These are phyloP conservation scores for Aspergillus uvarum DNA, from an alignment of 2,329 filamentous ascomycete species.

Conservation along the genomic window DNA sequence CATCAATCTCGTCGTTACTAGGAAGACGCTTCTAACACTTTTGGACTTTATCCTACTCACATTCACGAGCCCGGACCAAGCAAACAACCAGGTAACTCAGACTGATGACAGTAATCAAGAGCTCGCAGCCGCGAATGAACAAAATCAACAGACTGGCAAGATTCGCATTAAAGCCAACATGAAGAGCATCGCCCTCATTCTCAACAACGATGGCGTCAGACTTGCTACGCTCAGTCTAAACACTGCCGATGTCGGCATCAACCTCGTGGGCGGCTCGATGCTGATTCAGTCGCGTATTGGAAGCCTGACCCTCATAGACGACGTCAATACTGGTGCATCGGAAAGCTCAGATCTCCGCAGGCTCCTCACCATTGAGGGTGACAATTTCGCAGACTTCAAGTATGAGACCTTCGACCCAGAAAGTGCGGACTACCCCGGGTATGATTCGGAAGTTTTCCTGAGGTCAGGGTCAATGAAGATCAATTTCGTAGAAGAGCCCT, in stretches of 20 bases:
- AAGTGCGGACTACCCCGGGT: conserved; percentile 80
- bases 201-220: conserved; percentile 96
- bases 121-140: conserved; percentile 25
- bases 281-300: conserved; percentile 82
- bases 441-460: conserved; percentile 87
- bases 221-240: conserved; percentile 90
- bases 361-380: conserved; percentile 89
- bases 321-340: conserved; percentile 86
- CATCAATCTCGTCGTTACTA: conserved; percentile 91
- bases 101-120: conserved; percentile 32
- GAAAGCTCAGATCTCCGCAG: conserved; percentile 78
- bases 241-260: conserved; percentile 87
- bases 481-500: conserved; percentile 95
- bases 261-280: conserved; percentile 83
- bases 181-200: conserved; percentile 86
- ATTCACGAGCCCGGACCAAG: conserved; percentile 68
- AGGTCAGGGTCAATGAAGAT: conserved; percentile 93
- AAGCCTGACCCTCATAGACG: conserved; percentile 84
- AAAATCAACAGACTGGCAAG: conserved; percentile 58
- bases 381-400: conserved; percentile 93
- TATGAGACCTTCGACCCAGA: conserved; percentile 91
- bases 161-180: conserved; percentile 92
- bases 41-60: conserved; percentile 93
- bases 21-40: conserved; percentile 86
- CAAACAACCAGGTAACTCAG: conserved; percentile 36